Percentiles rank a stretch among this genome's conserved stretches.
Conservation (phyloP, 2,329 filamentous ascomycete genomes). For the Colletotrichum costaricense region DNA sequence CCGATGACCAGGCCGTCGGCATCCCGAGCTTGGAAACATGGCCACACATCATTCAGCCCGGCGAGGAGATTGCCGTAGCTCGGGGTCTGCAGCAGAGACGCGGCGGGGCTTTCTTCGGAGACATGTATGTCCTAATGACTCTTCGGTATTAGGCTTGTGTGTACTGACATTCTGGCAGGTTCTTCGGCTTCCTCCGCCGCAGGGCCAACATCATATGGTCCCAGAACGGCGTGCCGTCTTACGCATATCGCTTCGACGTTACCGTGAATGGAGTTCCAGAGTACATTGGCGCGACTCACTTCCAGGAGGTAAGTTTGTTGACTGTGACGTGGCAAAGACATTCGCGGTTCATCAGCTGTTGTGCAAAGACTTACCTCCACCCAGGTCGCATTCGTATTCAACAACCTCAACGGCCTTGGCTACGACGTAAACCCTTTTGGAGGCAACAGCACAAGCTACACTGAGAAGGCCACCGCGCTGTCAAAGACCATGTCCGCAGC, state of each 20-base stretch:
- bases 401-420: conserved; percentile 45
- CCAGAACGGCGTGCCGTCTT: conserved; percentile 41
- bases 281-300: conserved; percentile 47
- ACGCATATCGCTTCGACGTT: conserved; percentile 48
- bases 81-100: conserved; percentile 46
- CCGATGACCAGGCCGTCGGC: conserved; percentile 47
- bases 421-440: conserved; percentile 46
- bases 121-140: conserved; percentile 11
- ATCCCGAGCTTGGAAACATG: conserved; percentile 47
- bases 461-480: conserved; percentile 40
- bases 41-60: conserved; percentile 44
- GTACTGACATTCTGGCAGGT: conserved; percentile 24
- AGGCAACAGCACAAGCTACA: conserved; percentile 41
- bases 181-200: conserved; percentile 43
- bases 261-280: conserved; percentile 41
- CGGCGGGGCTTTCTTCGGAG: conserved; percentile 43
- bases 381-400: conserved; percentile 55
- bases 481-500: conserved; percentile 43
- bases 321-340: neutral
- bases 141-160: neutral
- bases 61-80: conserved; percentile 39
- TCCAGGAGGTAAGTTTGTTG: conserved; percentile 44
- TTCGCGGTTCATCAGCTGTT: neutral
- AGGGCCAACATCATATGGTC: conserved; percentile 43
- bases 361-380: neutral